Conservation (phyloP, 305 asterid species). For the Solanum hybrid region DNA sequence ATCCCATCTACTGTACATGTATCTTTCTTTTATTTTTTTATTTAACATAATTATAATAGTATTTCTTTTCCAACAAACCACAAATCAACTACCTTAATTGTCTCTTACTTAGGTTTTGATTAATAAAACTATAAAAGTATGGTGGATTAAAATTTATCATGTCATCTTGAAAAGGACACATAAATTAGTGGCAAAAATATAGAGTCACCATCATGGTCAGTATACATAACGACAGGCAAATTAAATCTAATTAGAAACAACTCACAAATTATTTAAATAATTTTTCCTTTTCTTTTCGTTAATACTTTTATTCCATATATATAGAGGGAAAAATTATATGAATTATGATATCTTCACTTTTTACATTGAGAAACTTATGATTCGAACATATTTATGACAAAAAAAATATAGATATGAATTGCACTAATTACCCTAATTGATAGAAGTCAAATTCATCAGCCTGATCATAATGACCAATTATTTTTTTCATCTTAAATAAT, state of each 20-base stretch:
- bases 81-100: neutral
- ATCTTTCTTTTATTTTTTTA: neutral
- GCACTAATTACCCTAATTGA: neutral
- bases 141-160: neutral
- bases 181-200: neutral
- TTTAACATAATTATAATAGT: neutral
- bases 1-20: fast-evolving
- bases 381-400: neutral
- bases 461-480: neutral
- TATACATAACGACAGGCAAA: neutral
- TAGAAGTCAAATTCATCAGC: neutral
- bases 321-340: neutral
- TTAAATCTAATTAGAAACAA: neutral
- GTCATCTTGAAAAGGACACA: neutral
- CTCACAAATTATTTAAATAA: neutral
- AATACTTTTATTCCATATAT: neutral
- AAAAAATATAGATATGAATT: neutral
- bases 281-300: neutral
- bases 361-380: neutral
- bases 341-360: neutral
- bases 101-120: neutral
- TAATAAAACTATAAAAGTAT: neutral
- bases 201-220: neutral
- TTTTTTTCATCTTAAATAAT: neutral
- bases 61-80: neutral